Evolutionary conservation across 2,329 filamentous ascomycete species (phyloP).

Genomic region (Chaetomium sp.): DNA sequence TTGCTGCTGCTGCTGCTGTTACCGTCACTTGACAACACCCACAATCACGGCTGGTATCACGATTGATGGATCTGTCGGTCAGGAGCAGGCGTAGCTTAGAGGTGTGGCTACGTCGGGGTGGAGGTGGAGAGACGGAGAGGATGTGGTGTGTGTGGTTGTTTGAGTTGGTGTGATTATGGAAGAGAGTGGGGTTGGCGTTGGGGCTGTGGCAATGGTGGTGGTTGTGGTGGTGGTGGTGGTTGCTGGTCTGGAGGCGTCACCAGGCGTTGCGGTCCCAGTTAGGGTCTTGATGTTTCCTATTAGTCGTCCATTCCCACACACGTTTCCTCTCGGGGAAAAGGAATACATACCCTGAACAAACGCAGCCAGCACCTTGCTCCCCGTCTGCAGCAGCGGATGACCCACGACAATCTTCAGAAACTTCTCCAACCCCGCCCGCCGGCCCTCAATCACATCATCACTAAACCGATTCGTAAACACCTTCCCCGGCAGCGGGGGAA

Average conservation of each 20-base stretch:
- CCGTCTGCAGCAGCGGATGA: constrained; percentile 92
- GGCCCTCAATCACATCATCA: constrained; percentile 95
- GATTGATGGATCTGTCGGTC: no score
- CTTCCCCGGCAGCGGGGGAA: constrained; percentile 91
- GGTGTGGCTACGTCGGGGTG: no score
- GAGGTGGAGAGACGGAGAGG: no score
- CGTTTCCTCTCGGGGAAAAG: not conserved
- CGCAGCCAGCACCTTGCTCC: constrained; percentile 89
- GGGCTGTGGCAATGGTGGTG: not conserved
- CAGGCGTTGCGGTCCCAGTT: constrained; percentile 90
- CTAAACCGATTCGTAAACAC: constrained; percentile 98
- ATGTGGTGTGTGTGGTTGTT: no score
- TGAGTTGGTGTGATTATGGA: no score
- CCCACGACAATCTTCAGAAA: constrained; percentile 97
- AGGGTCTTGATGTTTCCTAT: constrained; percentile 47
- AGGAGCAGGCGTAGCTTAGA: no score
- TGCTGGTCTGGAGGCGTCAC: constrained; percentile 44
- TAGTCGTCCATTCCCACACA: not conserved
- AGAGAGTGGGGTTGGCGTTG: no score
- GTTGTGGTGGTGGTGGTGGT: constrained; percentile 9
- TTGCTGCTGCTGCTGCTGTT: no score
- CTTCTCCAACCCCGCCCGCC: constrained; percentile 83
- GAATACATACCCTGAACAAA: constrained; percentile 81
- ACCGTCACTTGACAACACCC: no score
- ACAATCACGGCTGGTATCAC: no score